Conservation (phyloP, 2,329 filamentous ascomycete species). For the Pseudogymnoascus sp. region DNA sequence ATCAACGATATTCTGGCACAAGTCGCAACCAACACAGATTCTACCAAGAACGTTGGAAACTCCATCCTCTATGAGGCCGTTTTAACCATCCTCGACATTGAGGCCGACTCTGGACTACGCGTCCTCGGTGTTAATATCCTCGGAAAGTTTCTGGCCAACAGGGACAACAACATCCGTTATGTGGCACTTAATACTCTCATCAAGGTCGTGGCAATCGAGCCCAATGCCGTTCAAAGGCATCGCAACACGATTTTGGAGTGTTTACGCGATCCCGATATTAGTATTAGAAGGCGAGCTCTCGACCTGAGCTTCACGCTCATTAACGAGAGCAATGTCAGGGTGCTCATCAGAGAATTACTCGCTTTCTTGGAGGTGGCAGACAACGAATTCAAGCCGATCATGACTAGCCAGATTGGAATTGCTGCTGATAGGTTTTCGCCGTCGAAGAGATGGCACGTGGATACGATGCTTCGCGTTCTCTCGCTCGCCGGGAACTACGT, state of each 20-base stretch:
- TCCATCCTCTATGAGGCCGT: constrained; percentile 97
- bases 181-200: constrained; percentile 95
- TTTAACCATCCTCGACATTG: constrained; percentile 93
- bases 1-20: constrained; percentile 98
- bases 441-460: constrained; percentile 97
- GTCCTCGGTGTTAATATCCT: constrained; percentile 97
- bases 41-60: constrained; percentile 97
- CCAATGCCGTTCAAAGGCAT: constrained; percentile 93
- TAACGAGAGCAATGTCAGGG: constrained; percentile 91
- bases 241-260: constrained; percentile 97
- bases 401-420: constrained; percentile 97
- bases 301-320: constrained; percentile 97
- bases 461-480: constrained; percentile 91
- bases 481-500: constrained; percentile 94
- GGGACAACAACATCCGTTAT: constrained; percentile 98
- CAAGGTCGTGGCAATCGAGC: constrained; percentile 96
- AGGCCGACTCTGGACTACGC: constrained; percentile 88
- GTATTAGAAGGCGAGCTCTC: constrained; percentile 87
- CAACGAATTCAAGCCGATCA: constrained; percentile 96
- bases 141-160: constrained; percentile 95
- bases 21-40: constrained; percentile 96
- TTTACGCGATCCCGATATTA: constrained; percentile 93
- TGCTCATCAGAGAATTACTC: constrained; percentile 84
- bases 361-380: constrained; percentile 96
- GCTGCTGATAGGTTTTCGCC: constrained; percentile 93